Evolutionary conservation across 331 rosid genomes (phyloP).

Genomic region (Prunus yedoensis): DNA sequence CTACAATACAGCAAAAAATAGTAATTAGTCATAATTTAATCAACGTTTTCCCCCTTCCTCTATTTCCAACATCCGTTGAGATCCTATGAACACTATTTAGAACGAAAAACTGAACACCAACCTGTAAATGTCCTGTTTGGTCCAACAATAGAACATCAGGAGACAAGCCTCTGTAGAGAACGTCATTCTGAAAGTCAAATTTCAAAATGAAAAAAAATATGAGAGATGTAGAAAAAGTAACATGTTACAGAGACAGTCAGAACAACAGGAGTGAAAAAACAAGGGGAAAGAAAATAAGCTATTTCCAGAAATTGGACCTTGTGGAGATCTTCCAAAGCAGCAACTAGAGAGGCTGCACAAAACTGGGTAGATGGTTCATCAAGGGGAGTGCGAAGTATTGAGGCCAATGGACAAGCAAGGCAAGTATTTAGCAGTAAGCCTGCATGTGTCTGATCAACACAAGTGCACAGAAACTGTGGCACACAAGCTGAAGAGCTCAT

Average conservation of each 20-base stretch:
- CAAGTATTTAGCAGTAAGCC: slow-evolving; percentile 69
- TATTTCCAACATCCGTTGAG: slow-evolving; percentile 13
- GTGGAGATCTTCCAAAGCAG: slow-evolving; percentile 78
- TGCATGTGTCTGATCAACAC: slow-evolving; percentile 66
- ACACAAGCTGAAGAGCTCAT: slow-evolving; percentile 61
- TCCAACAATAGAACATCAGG: slow-evolving; percentile 83
- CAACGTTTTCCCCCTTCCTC: slow-evolving; percentile 8
- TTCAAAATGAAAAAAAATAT: background rate
- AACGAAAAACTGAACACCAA: slow-evolving; percentile 21
- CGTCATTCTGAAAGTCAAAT: slow-evolving; percentile 74
- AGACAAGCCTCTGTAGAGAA: slow-evolving; percentile 95
- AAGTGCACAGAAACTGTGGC: slow-evolving; percentile 78
- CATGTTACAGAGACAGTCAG: background rate
- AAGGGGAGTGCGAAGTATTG: slow-evolving; percentile 71
- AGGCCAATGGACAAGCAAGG: slow-evolving; percentile 86
- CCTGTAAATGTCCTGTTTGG: slow-evolving; percentile 84
- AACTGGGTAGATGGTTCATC: slow-evolving; percentile 68
- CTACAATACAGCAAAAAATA: slow-evolving; percentile 41
- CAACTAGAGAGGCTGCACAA: slow-evolving; percentile 73
- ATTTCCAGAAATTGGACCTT: slow-evolving; percentile 52
- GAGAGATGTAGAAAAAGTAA: slow-evolving; percentile 2
- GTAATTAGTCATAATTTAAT: slow-evolving; percentile 8
- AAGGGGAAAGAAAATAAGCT: slow-evolving; percentile 4
- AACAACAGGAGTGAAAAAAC: background rate
- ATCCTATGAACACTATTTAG: slow-evolving; percentile 14